phyloP scores from a whole-genome alignment of 305 asterid genomes.

The Fraxinus albicans region DNA sequence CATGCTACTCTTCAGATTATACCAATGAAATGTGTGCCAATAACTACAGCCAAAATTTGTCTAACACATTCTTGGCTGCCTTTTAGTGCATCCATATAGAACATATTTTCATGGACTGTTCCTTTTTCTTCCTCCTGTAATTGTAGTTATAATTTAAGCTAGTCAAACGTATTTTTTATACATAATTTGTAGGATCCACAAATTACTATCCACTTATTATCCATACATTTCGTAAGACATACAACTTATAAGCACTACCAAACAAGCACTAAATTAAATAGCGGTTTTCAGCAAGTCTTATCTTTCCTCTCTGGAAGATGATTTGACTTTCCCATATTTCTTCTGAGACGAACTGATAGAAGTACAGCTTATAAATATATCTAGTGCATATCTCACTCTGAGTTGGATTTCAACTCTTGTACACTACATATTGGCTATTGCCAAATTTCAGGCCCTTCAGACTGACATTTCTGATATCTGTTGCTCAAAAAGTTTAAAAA shows the following conservation, averaged over 20 bases:
- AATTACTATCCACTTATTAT: too few relatives aligned
- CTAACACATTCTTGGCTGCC: not conserved
- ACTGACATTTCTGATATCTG: not conserved
- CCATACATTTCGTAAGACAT: not conserved
- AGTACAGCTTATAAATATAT: not conserved
- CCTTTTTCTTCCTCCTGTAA: not conserved
- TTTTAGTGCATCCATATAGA: not conserved
- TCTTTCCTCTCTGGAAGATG: not conserved
- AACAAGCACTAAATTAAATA: not conserved
- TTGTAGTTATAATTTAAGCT: too few relatives aligned
- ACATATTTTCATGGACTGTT: not conserved
- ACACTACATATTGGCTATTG: not conserved
- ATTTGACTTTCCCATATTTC: not conserved
- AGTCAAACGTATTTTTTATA: too few relatives aligned
- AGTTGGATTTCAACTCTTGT: not conserved
- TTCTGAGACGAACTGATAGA: not conserved
- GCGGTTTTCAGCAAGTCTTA: not conserved
- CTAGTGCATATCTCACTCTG: not conserved
- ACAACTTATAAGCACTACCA: not conserved
- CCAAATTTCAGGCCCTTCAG: not conserved
- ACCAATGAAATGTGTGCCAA: not conserved
- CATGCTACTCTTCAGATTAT: not conserved
- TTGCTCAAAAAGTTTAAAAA: not conserved
- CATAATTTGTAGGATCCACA: too few relatives aligned
- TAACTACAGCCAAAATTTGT: not conserved